Evolutionary conservation across 805 yeast species (phyloP), one percentile per base, ranked within the genome.

Genomic region (Yarrowia sp.): DNA sequence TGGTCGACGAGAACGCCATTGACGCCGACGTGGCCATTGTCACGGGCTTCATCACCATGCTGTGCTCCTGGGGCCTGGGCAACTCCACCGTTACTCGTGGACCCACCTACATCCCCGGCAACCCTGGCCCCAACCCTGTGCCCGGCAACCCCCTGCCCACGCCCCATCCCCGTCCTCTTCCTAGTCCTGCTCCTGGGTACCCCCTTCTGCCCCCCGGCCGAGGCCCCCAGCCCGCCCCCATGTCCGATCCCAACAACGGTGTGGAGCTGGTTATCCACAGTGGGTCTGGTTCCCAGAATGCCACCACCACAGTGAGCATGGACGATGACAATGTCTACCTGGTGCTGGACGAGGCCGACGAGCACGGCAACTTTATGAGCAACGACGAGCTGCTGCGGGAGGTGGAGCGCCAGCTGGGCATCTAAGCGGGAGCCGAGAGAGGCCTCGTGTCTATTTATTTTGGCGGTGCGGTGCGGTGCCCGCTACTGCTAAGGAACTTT

Each of bases 1-100:
- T 83, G 40, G 74, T 86, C 34, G 88, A 86, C 74, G 83, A 80
- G 63, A 65, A 73, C 1, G 78, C 79, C 70, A 76, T 85, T 34
- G 86, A 84, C 72, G 74, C 78, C n/a, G 84, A 84, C 67, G 77
- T 82, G 49, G 88, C 85, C 2, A 73, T 87, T 64, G 84, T 86
- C n/a, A 85, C 90, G 8, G 88, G 83, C 0, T 87, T 86, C 71
- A 76, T 85, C 66, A 81, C 88, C 19, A 86, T 87, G 87, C 79
- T 85, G 77, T 84, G 89, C n/a, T 87, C 86, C 75, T 87, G 91
- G 91, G 86, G 86, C 24, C 74, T 79, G 61, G 87, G 87, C 64
- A 84, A 80, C 73, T 77, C 77, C 69, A 84, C 87, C 15, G 82
- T 80, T 66, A 84, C 87, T 33, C 78, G 82, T 55, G 87, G 87